Base-by-base conservation (phyloP, 2,329 filamentous ascomycete species). In the Fusarium goolgardi region DNA sequence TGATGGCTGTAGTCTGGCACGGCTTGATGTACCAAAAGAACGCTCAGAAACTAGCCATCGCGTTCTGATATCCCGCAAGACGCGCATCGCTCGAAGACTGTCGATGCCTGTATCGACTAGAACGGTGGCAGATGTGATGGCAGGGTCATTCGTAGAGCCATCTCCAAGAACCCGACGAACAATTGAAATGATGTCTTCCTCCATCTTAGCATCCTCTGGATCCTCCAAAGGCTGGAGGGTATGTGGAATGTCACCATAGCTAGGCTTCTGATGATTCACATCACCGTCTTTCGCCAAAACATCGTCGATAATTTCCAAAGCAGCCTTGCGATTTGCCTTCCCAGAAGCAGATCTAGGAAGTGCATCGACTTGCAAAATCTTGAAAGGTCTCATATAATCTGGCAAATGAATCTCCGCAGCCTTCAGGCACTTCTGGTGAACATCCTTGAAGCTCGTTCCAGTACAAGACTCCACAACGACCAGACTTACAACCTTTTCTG, bases 381-480 rank as follows among this genome's bases (percentile, higher is more conserved):
- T 59, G 21, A 59, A 63, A 7, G 64, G 63, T 5, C 64, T 63
- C 64, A 67, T 67, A n/a, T 59, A 67, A 16, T 67, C 63, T 0
- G 63, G 63, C 0, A 67, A 25, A 8, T 67, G 31, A 2, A 34
- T 20, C 16, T 46, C 3, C 1, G 58, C 40, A 8, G 21, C 39
- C 0, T 59, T n/a, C 0, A 40, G 1, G 3, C 64, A 67, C 3
- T 15, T 18, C 16, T 43, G 13, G 1, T 23, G 43, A 1, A 64
- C 34, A 27, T 3, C 2, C 4, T 59, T 34, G 4, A 67, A 67
- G 25, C 3, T 11, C 16, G n/a, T n/a, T 3, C n/a, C 21, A 5
- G 5, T 7, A 15, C 16, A 27, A 8, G 39, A 5, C 5, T 50
- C 44, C 16, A 50, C 1, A 7, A 47, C 64, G 5, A 67, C 3